These are phyloP conservation scores for Cyberlindnera sargentensis DNA, from an alignment of 805 yeast species.

Conservation along the genomic window DNA sequence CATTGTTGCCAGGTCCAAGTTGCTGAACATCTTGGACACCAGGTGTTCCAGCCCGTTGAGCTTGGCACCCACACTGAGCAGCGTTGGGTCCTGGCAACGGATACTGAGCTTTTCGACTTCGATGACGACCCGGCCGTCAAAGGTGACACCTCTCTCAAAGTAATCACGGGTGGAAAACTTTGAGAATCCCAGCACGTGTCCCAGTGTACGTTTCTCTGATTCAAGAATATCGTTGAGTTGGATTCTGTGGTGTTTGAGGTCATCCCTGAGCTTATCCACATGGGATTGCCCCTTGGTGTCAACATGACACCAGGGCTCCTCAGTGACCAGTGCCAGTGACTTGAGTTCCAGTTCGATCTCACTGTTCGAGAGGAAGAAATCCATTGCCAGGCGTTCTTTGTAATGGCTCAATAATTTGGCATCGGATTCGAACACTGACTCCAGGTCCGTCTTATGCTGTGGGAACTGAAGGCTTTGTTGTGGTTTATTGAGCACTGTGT, in stretches of 20 bases:
- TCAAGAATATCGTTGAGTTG: slow-evolving; percentile 32
- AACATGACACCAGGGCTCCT: slow-evolving; percentile 57
- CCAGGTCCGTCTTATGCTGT: slow-evolving; percentile 33
- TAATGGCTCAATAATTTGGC: slow-evolving; percentile 22
- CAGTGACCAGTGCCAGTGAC: slow-evolving; percentile 40
- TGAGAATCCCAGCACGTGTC: slow-evolving; percentile 26
- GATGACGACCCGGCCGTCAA: slow-evolving; percentile 51
- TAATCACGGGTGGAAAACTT: slow-evolving; percentile 39
- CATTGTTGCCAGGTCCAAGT: slow-evolving; percentile 20
- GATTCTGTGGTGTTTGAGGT: slow-evolving; percentile 38
- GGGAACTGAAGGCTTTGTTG: slow-evolving; percentile 55
- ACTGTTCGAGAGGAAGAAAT: slow-evolving; percentile 51
- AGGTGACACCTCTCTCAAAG: slow-evolving; percentile 58
- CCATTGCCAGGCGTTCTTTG: slow-evolving; percentile 40
- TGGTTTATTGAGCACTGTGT: slow-evolving; percentile 40
- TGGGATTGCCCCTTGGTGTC: slow-evolving; percentile 39
- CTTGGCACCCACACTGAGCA: slow-evolving; percentile 56
- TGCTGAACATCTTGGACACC: slow-evolving; percentile 19
- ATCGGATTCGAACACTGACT: slow-evolving; percentile 32
- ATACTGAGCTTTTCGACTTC: slow-evolving; percentile 53
- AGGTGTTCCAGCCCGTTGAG: slow-evolving; percentile 48
- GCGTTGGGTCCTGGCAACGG: slow-evolving; percentile 59
- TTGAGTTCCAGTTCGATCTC: slow-evolving; percentile 58
- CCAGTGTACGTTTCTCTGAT: slow-evolving; percentile 26
- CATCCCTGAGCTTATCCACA: slow-evolving; percentile 51